Conservation (phyloP, 2,329 filamentous ascomycete genomes). For the Apiospora koreana region DNA sequence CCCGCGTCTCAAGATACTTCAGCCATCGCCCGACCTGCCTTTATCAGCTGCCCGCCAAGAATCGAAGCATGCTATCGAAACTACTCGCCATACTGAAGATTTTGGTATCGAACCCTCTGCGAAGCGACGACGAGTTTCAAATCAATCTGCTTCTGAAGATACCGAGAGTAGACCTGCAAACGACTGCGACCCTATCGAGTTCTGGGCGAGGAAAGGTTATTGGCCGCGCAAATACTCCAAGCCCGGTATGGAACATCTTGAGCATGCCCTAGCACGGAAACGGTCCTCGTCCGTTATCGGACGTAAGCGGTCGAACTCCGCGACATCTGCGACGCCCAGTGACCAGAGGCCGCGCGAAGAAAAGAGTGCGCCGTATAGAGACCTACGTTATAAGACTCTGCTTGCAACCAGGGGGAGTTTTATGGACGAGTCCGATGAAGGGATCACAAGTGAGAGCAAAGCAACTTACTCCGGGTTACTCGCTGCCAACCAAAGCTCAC, state of each 20-base stretch:
- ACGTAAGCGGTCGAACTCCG: slow-evolving; percentile 30
- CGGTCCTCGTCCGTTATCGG: slow-evolving; percentile 24
- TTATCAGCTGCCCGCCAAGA: neutral
- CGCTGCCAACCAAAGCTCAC: slow-evolving; percentile 26
- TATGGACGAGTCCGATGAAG: slow-evolving; percentile 36
- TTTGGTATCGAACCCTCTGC: neutral
- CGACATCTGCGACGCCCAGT: slow-evolving; percentile 33
- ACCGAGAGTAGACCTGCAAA: neutral
- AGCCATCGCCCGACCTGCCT: neutral
- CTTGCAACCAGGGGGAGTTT: slow-evolving; percentile 42
- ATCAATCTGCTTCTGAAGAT: neutral
- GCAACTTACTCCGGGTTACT: slow-evolving; percentile 32
- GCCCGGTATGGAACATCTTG: slow-evolving; percentile 30
- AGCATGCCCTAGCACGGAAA: slow-evolving; percentile 32
- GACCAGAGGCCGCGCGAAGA: slow-evolving; percentile 39
- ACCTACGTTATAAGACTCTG: slow-evolving; percentile 36
- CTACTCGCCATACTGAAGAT: neutral
- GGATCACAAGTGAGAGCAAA: slow-evolving; percentile 34
- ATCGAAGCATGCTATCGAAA: neutral
- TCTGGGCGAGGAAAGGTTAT: slow-evolving; percentile 21
- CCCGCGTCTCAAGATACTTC: too few species aligned
- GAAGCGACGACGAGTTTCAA: neutral
- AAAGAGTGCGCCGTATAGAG: slow-evolving; percentile 39
- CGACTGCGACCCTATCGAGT: slow-evolving; percentile 17
- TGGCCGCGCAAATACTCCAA: slow-evolving; percentile 19